A percentile compares a stretch with the other conserved stretches of the same genome.
Evolutionary conservation across 2,329 filamentous ascomycete genomes (phyloP).

Genomic region (Dothiorella sarmentorum): DNA sequence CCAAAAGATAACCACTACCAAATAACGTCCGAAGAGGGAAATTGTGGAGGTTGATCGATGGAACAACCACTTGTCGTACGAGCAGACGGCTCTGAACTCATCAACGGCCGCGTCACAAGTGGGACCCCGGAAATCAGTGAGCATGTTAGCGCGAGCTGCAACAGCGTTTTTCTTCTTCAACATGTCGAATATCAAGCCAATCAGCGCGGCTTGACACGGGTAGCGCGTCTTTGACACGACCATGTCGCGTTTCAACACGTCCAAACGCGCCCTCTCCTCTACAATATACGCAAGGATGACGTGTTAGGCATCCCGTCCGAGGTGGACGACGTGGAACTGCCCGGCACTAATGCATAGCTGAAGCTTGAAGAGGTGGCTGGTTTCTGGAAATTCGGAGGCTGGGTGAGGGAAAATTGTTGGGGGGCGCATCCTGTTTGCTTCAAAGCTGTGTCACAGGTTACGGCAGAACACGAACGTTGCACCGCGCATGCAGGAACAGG

Average conservation of each 20-base stretch:
- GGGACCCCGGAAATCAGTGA: too few relatives aligned
- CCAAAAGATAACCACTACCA: too few relatives aligned
- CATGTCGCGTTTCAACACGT: not conserved
- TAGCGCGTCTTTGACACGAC: not conserved
- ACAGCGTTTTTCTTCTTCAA: not conserved
- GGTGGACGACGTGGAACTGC: not conserved
- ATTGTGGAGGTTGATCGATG: not conserved
- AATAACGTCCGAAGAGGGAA: not conserved
- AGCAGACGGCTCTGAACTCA: not conserved
- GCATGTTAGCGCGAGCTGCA: not conserved
- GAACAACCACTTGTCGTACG: not conserved
- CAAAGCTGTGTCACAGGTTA: conserved; percentile 1
- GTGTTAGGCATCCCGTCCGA: not conserved
- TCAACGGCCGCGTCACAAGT: too few relatives aligned
- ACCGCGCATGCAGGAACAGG: conserved; percentile 14
- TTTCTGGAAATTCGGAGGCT: conserved; percentile 1
- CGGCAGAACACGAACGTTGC: conserved; percentile 7
- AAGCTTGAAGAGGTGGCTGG: not conserved
- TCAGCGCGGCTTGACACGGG: not conserved
- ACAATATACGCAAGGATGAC: not conserved
- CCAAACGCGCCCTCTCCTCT: not conserved
- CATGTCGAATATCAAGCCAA: not conserved
- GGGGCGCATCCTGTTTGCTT: conserved; percentile 4
- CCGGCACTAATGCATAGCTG: not conserved
- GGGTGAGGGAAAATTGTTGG: conserved; percentile 4